Percentiles rank a stretch among this genome's conserved stretches.
Evolutionary conservation across 108 stramenopile genomes (phyloP).

Genomic region (Cyclostephanos tholiformis): DNA sequence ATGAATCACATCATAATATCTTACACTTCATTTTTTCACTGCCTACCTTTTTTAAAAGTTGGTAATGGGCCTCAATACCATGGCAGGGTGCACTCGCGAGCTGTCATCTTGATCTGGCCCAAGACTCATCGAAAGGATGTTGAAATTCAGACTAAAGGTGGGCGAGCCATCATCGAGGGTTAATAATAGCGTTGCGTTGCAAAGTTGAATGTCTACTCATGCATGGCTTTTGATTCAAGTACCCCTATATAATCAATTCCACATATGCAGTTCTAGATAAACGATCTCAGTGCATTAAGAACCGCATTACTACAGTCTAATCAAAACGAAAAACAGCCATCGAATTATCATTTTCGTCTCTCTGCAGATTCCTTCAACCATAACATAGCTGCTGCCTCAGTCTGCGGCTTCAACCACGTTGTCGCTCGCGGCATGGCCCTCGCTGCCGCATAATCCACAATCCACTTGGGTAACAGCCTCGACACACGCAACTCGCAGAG

Average conservation of each 20-base stretch:
- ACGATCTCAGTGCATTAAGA: too few species aligned
- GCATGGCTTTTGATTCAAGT: too few species aligned
- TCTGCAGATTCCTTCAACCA: constrained; percentile 57
- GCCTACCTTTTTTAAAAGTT: background rate
- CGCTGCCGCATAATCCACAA: constrained; percentile 85
- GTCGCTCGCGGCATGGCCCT: constrained; percentile 90
- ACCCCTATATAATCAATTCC: too few species aligned
- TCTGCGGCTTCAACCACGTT: constrained; percentile 80
- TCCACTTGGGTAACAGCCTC: constrained; percentile 73
- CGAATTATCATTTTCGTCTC: constrained; percentile 11
- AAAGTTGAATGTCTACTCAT: too few species aligned
- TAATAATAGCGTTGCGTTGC: too few species aligned
- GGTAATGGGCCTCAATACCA: constrained; percentile 2
- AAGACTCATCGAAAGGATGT: constrained; percentile 22
- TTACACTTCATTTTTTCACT: background rate
- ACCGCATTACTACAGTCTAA: background rate
- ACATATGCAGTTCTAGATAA: too few species aligned
- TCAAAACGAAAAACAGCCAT: background rate
- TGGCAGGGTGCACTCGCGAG: constrained; percentile 17
- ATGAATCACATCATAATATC: too few species aligned
- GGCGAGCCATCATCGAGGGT: background rate
- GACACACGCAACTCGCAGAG: constrained; percentile 80
- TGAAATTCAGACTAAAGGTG: constrained; percentile 13
- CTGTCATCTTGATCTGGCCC: constrained; percentile 26
- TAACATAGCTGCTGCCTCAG: constrained; percentile 64